Evolutionary conservation across 2,329 filamentous ascomycete genomes (phyloP), one percentile per base, ranked within the genome.

Genomic region (Nigrospora sphaerica): DNA sequence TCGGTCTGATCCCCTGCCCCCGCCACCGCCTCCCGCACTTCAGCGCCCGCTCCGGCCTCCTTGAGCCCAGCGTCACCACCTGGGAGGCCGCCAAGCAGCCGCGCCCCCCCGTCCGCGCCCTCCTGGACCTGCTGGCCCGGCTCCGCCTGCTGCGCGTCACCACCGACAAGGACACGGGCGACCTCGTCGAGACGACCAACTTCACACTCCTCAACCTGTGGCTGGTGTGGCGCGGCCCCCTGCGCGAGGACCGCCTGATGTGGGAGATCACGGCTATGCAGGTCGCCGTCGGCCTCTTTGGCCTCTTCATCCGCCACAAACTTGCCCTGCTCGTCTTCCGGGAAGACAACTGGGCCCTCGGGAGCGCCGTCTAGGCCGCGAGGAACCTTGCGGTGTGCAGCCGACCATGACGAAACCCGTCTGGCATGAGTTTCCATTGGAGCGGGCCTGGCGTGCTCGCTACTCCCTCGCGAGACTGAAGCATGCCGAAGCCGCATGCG

Each of bases 201-300:
- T 77, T 98, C 52, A 98, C 93, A 10, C 78, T 98, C 41, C 74
- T 98, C 54, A 98, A 98, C 63, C 76, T 98, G 46, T 98, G 92
- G 92, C 73, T 98, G 51, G 88, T 97, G 44, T 95, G 90, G 88
- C 85, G 91, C 63, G 93, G 93, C 0, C 91, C 93, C 3, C 79
- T 95, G 74, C 80, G 87, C 51, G 93, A 98, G 65, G 87, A 95
- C 67, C 77, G 80, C 39, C 74, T 98, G 45, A 88, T 89, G 23
- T 72, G 81, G 61, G 88, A 93, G 63, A 76, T 98, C 50, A 78
- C 93, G 39, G 69, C 70, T n/a, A 77, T 96, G 66, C 93, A 98
- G 72, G 71, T 80, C 14, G 65, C 75, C 5, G 78, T 86, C 51
- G 93, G 93, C 9, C 64, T 95, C n/a, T 69, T 88, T 37, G 93